Evolutionary conservation across 257 asterid genomes (phyloP).

Genomic region (Paulownia fortunei): DNA sequence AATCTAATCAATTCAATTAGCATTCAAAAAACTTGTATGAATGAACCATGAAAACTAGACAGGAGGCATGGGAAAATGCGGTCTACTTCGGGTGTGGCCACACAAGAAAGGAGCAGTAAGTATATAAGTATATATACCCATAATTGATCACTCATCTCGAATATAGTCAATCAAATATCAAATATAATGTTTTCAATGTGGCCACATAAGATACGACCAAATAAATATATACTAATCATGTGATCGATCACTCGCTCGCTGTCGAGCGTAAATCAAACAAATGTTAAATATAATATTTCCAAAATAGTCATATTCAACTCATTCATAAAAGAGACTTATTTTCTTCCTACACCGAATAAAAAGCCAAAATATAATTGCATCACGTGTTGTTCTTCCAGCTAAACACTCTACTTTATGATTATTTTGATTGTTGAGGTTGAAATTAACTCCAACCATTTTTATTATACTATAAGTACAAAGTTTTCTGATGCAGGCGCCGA

Average conservation of each 20-base stretch:
- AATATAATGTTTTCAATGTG: neutral
- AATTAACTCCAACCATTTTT: neutral
- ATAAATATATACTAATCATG: no score
- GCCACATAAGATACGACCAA: neutral
- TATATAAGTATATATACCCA: neutral
- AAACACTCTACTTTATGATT: neutral
- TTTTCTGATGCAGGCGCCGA: constrained; percentile 34
- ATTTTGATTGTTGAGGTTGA: neutral
- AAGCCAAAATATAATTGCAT: neutral
- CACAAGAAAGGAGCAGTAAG: no score
- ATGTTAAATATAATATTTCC: no score
- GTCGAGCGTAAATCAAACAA: no score
- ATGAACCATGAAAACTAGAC: neutral
- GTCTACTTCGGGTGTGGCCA: no score
- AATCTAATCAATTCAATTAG: constrained; percentile 8
- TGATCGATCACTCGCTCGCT: no score
- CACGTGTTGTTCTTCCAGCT: constrained; percentile 28
- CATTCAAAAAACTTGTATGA: neutral
- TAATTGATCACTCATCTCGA: neutral
- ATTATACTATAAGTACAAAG: constrained; percentile 27
- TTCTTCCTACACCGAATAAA: neutral
- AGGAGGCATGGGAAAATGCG: no score
- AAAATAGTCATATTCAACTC: no score
- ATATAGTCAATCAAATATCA: no score
- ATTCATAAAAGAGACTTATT: neutral